Evolutionary conservation across 495 filamentous ascomycete species (phyloP).

Genomic region (Lentithecium fluviatile): DNA sequence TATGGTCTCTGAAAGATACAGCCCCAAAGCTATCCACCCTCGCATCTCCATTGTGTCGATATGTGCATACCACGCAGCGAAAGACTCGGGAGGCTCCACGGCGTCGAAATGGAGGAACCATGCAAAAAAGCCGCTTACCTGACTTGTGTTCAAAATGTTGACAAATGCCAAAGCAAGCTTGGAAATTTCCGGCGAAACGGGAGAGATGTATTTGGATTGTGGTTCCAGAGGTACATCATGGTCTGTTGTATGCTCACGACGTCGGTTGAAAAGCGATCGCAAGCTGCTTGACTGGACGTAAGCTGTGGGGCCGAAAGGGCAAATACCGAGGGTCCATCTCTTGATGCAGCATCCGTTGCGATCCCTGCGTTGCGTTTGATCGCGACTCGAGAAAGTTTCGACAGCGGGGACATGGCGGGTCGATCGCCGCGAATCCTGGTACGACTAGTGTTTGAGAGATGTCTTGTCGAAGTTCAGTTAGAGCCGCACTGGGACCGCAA

Average conservation of each 20-base stretch:
- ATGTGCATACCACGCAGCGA: constrained; percentile 7
- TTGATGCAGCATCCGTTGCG: background rate
- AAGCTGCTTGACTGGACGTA: background rate
- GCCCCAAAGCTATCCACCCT: constrained; percentile 21
- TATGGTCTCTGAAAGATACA: background rate
- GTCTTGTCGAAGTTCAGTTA: no score
- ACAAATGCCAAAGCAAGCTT: constrained; percentile 6
- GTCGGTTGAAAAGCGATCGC: background rate
- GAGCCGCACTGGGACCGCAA: no score
- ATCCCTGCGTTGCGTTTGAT: background rate
- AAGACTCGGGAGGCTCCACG: constrained; percentile 14
- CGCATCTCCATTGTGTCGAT: constrained; percentile 20
- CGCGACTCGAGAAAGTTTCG: background rate
- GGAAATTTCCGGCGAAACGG: no score
- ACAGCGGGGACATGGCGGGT: background rate
- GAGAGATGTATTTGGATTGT: background rate
- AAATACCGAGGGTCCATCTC: no score
- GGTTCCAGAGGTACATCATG: no score
- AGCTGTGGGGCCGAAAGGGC: background rate
- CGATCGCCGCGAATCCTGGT: background rate
- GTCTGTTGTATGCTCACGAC: no score
- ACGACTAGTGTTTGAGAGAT: no score
- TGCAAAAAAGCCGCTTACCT: constrained; percentile 11
- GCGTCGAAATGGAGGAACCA: constrained; percentile 20
- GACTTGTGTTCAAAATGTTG: background rate